phyloP scores from a whole-genome alignment of 169 alveolate genomes.

The Plasmodium yoelii region DNA sequence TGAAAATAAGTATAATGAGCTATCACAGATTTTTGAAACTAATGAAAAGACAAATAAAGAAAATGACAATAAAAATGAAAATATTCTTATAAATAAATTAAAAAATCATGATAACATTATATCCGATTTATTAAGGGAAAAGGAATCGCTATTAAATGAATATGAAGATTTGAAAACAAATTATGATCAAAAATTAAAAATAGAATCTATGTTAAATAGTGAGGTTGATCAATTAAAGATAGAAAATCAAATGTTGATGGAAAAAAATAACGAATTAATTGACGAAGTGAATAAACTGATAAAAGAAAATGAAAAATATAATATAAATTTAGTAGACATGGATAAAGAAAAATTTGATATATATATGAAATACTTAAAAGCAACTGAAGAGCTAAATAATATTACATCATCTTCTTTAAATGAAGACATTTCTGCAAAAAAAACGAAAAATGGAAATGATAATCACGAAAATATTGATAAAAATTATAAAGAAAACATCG shows the following conservation, averaged over 20 bases:
- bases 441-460: not conserved
- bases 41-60: slow-evolving; percentile 19
- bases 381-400: slow-evolving; percentile 36
- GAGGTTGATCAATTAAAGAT: slow-evolving; percentile 47
- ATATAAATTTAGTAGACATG: slow-evolving; percentile 40
- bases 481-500: too few relatives aligned
- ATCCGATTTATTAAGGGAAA: slow-evolving; percentile 46
- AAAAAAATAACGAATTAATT: slow-evolving; percentile 24
- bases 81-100: slow-evolving; percentile 18
- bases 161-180: slow-evolving; percentile 55
- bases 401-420: slow-evolving; percentile 10
- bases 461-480: not conserved
- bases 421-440: not conserved
- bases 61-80: slow-evolving; percentile 27
- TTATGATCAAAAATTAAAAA: slow-evolving; percentile 44
- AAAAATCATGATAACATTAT: slow-evolving; percentile 64
- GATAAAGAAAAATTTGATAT: slow-evolving; percentile 70
- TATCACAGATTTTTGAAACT: slow-evolving; percentile 19
- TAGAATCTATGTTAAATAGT: slow-evolving; percentile 20
- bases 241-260: slow-evolving; percentile 24
- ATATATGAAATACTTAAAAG: slow-evolving; percentile 50
- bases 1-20: slow-evolving; percentile 53
- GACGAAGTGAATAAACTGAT: slow-evolving; percentile 29
- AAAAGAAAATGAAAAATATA: slow-evolving; percentile 59
- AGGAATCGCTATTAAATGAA: slow-evolving; percentile 42